These are phyloP conservation scores for Pisolithus marmoratus DNA, from an alignment of 768 basidiomycete species.

Conservation along the genomic window DNA sequence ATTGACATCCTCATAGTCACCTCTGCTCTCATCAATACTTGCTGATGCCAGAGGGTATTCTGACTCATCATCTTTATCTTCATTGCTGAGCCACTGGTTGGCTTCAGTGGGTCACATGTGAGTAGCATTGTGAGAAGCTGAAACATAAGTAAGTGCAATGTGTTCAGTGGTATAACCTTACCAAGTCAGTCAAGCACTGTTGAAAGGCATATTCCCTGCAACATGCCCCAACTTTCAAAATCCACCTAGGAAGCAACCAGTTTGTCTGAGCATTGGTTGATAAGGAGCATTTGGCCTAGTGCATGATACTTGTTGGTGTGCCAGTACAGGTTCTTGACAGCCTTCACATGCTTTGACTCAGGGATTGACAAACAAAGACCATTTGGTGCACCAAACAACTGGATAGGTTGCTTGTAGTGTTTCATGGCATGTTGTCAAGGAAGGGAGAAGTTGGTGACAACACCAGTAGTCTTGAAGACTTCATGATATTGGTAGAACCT, in stretches of 20 bases:
- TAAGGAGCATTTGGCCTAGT: slow-evolving; percentile 27
- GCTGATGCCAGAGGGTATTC: too few species aligned
- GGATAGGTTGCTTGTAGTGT: slow-evolving; percentile 24
- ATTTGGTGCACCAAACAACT: slow-evolving; percentile 27
- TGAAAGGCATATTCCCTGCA: slow-evolving; percentile 7
- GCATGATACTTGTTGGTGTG: slow-evolving; percentile 19
- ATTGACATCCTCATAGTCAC: too few species aligned
- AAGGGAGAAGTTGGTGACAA: slow-evolving; percentile 17
- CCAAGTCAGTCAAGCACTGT: background rate
- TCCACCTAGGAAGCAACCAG: slow-evolving; percentile 12
- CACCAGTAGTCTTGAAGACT: slow-evolving; percentile 10
- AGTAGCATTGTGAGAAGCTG: too few species aligned
- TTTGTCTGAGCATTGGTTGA: slow-evolving; percentile 27
- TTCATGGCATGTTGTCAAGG: slow-evolving; percentile 29
- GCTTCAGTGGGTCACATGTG: too few species aligned
- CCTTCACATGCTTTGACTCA: slow-evolving; percentile 31
- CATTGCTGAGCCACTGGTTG: too few species aligned
- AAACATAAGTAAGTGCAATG: background rate
- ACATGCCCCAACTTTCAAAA: slow-evolving; percentile 19
- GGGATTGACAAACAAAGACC: slow-evolving; percentile 34
- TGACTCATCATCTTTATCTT: too few species aligned
- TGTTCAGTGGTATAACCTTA: background rate
- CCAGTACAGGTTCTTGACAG: slow-evolving; percentile 31
- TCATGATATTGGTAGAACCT: slow-evolving; percentile 16
- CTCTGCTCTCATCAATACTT: too few species aligned